Conservation (phyloP, 306 rosid species). For the Lablab purpureus region DNA sequence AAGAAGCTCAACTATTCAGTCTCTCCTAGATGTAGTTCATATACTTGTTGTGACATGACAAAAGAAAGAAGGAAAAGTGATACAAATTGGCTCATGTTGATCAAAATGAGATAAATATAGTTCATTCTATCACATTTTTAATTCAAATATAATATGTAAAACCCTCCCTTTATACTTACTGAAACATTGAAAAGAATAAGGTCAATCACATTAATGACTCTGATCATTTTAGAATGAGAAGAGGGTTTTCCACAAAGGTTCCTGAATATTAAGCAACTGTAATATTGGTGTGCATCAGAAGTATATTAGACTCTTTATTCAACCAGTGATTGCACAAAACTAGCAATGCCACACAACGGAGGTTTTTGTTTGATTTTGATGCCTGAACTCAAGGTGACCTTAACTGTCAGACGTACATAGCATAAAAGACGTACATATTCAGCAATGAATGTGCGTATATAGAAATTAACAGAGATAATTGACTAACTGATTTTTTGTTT, state of each 20-base stretch:
- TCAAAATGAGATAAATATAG: conserved; percentile 25
- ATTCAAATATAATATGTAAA: conserved; percentile 12
- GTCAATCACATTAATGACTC: conserved; percentile 20
- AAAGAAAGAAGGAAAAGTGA: conserved; percentile 17
- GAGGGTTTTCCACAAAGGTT: neutral
- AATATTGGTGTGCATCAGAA: conserved; percentile 14
- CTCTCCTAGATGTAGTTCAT: conserved; percentile 25
- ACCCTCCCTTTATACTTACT: neutral
- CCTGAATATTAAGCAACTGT: conserved; percentile 3
- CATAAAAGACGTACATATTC: neutral
- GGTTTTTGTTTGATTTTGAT: neutral
- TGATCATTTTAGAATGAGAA: neutral
- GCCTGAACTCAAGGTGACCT: neutral
- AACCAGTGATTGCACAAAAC: conserved; percentile 12
- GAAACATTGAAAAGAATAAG: conserved; percentile 19
- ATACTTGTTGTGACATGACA: conserved; percentile 8
- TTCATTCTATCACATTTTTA: conserved; percentile 8
- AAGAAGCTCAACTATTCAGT: conserved; percentile 40
- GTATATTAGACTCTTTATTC: neutral
- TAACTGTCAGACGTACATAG: conserved; percentile 10
- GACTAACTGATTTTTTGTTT: conserved; percentile 73
- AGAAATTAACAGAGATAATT: conserved; percentile 40
- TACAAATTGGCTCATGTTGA: conserved; percentile 2
- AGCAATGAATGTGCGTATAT: conserved; percentile 11
- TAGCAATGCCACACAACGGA: neutral